These are phyloP conservation scores for Candida insectalens DNA, from an alignment of 805 yeast species.

Conservation along the genomic window DNA sequence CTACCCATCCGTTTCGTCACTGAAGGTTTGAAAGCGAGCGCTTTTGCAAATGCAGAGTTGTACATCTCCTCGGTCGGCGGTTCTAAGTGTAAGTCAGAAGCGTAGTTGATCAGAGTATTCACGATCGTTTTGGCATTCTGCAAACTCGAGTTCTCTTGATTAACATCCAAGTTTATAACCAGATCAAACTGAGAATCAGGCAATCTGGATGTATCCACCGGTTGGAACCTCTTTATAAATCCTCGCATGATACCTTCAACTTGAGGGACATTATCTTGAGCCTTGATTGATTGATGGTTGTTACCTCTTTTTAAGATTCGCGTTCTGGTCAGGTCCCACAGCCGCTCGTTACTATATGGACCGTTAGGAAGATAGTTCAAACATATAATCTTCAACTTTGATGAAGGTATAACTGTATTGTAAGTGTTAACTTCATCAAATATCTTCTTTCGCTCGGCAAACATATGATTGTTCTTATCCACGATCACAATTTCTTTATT, in stretches of 20 bases:
- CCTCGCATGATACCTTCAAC: slow-evolving; percentile 63
- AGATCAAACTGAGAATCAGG: slow-evolving; percentile 67
- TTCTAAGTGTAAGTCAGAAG: slow-evolving; percentile 31
- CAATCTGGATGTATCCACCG: slow-evolving; percentile 29
- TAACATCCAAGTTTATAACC: slow-evolving; percentile 47
- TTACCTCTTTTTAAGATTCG: slow-evolving; percentile 71
- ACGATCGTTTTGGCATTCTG: slow-evolving; percentile 39
- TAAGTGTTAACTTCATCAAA: slow-evolving; percentile 39
- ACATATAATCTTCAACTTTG: slow-evolving; percentile 50
- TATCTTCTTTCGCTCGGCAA: slow-evolving; percentile 58
- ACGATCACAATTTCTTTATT: slow-evolving; percentile 46
- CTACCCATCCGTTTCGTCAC: slow-evolving; percentile 27
- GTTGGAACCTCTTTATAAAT: slow-evolving; percentile 62
- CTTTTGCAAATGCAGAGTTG: slow-evolving; percentile 37
- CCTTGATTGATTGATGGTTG: slow-evolving; percentile 77
- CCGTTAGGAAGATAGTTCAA: slow-evolving; percentile 47
- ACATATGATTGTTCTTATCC: slow-evolving; percentile 78
- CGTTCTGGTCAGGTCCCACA: slow-evolving; percentile 43
- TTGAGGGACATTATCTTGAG: slow-evolving; percentile 29
- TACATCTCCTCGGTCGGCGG: slow-evolving; percentile 34
- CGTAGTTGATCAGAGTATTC: slow-evolving; percentile 25
- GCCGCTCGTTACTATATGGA: slow-evolving; percentile 13
- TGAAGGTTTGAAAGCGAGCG: slow-evolving; percentile 46
- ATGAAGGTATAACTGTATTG: slow-evolving; percentile 33
- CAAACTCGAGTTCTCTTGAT: slow-evolving; percentile 33